Evolutionary conservation across 306 rosid species (phyloP), one percentile per base, ranked within the genome.

Genomic region (Lathyrus sativus): DNA sequence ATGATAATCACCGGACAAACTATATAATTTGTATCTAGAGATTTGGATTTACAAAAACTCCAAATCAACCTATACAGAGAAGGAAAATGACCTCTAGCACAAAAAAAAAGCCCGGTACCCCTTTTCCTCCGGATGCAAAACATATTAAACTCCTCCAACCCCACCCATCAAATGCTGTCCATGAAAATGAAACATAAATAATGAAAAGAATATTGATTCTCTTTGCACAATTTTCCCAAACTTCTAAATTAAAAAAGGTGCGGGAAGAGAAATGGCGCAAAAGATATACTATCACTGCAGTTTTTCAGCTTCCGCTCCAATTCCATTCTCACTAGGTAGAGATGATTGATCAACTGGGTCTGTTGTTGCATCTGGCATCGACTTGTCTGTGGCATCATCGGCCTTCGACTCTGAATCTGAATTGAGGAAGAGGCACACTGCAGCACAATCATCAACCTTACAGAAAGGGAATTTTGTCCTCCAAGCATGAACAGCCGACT

Each of bases 401-500:
- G 71, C 64, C 73, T 72, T 50, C 4, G 15, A n/a, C 58, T 59
- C 71, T 41, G 84, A 59, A 72, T 55, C 53, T 7, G 87, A 62
- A 79, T 75, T 69, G 49, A 91, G 81, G 76, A 84, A 91, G 71
- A 91, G 91, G 81, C 96, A 91, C 57, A 91, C 96, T 35, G 72
- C 96, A 12, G 96, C 95, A 74, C 98, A 91, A 78, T 91, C 98
- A 81, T 91, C 96, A 51, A 84, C 70, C 83, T 91, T 91, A n/a
- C 85, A 70, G 45, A 51, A 49, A 2, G 95, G 90, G 70, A 11
- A 85, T 73, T 89, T 91, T 12, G 74, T 59, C 79, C 70, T 87
- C 96, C 98, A 91, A 12, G 87, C 81, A 65, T 67, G 71, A 70
- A 77, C 82, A 51, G 98, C 98, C 6, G 84, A 63, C 68, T 91